These are phyloP conservation scores for Saprolegnia diclina DNA, from an alignment of 352 stramenopile species.

Conservation along the genomic window DNA sequence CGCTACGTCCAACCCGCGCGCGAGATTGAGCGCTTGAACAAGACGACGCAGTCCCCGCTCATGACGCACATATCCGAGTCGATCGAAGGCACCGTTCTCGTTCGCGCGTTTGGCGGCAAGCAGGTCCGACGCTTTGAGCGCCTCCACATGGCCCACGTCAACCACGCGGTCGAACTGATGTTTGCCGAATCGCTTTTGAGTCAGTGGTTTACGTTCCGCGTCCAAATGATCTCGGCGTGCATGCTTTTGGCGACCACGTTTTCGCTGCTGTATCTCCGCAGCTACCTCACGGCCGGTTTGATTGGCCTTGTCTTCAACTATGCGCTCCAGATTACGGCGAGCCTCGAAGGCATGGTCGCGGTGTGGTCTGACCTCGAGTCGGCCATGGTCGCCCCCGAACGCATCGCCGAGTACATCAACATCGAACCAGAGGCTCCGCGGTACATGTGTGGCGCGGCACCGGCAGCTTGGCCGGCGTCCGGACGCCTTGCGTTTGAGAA, in stretches of 20 bases:
- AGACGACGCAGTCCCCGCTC: conserved; percentile 55
- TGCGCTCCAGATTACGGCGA: neutral
- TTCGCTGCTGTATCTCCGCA: neutral
- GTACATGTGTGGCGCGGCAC: neutral
- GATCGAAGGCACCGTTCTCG: neutral
- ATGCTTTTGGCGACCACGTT: conserved; percentile 30
- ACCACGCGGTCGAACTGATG: conserved; percentile 20
- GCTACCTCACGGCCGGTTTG: neutral
- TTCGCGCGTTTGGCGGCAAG: conserved; percentile 23
- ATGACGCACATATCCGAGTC: conserved; percentile 80
- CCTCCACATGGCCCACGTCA: conserved; percentile 28
- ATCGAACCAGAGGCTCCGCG: conserved; percentile 27
- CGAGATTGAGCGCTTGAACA: conserved; percentile 84
- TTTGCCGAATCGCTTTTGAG: conserved; percentile 30
- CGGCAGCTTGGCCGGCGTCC: neutral
- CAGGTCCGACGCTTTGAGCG: conserved; percentile 4
- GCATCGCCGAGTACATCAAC: conserved; percentile 39
- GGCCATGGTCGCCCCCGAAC: conserved; percentile 39
- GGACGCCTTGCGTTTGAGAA: neutral
- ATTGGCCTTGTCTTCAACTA: conserved; percentile 17
- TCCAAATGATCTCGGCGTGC: conserved; percentile 37
- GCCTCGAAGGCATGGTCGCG: neutral
- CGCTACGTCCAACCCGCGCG: conserved; percentile 50
- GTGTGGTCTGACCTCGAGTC: conserved; percentile 30
- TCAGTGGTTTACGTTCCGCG: conserved; percentile 43